phyloP scores from a whole-genome alignment of 192 early-diverging fungal species.

The Cetraspora pellucida region DNA sequence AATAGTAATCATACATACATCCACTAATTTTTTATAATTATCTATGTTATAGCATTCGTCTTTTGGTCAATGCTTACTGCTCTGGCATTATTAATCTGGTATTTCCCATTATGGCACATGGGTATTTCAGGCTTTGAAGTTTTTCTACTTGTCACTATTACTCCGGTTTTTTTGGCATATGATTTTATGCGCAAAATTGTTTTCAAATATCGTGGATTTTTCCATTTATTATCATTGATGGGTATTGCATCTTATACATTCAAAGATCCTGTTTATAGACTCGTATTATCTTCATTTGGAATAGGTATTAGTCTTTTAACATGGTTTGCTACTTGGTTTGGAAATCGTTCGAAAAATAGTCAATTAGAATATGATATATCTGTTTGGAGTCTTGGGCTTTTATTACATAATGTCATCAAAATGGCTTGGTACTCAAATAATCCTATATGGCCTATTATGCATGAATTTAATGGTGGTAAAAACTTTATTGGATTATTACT shows the following conservation, averaged over 20 bases:
- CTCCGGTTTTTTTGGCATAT: conserved; percentile 63
- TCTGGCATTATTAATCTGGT: conserved; percentile 71
- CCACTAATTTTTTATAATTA: background rate
- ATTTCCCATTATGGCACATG: conserved; percentile 87
- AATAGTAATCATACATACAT: background rate
- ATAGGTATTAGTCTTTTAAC: conserved; percentile 58
- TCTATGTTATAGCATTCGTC: conserved; percentile 57
- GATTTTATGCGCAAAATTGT: conserved; percentile 54
- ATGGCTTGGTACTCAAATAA: conserved; percentile 79
- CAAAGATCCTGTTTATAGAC: conserved; percentile 56
- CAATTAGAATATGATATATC: conserved; percentile 64
- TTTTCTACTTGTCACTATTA: conserved; percentile 63
- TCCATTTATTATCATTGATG: conserved; percentile 60
- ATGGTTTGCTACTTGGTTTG: conserved; percentile 62
- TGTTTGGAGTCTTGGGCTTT: conserved; percentile 68
- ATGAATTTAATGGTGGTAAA: conserved; percentile 68
- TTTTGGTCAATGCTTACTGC: conserved; percentile 85
- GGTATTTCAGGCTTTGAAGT: conserved; percentile 81
- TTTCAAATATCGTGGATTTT: conserved; percentile 54
- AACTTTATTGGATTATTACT: conserved; percentile 66
- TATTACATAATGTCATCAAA: conserved; percentile 70
- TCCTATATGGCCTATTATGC: conserved; percentile 84
- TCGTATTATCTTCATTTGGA: conserved; percentile 62
- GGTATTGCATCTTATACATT: conserved; percentile 67
- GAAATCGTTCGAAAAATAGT: conserved; percentile 52